Evolutionary conservation across 257 asterid species (phyloP), one percentile per base, ranked within the genome.

Genomic region (Solanum sparsipilum): DNA sequence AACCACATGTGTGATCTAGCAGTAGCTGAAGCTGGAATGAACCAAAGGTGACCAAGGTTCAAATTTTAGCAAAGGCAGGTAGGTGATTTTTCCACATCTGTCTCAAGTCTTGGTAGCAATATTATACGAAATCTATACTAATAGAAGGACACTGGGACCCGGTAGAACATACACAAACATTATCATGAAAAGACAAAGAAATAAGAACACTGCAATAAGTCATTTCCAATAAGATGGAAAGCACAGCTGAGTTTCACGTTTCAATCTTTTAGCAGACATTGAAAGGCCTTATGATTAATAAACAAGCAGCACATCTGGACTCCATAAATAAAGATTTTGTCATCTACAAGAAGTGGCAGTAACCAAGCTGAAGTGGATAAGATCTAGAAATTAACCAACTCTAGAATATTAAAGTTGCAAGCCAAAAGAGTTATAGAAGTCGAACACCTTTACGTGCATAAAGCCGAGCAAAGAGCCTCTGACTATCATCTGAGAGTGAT

Each of bases 401-500:
- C 18, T 29, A 46, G 86, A 52, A 29, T 82, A 52, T 46, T 48
- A 82, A 29, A 29, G 36, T 29, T 81, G 86, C 86, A 82, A 48
- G 86, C 44, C 70, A 82, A 82, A 82, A 82, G 44, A 82, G 44
- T 13, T 48, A 20, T 31, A 31, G 38, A 38, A 74, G 1, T 31
- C 4, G 38, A 88, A 63, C 75, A 97, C 99, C 99, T 96, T 97
- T 97, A 90, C 98, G 96, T 67, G 94, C 92, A 89, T 94, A 96
- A 83, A 97, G 94, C 72, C 98, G 95, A 85, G 96, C 93, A 90
- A 96, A 95, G 58, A 97, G 98, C 90, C 93, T 96, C 90, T 93
- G 95, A 87, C 99, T 90, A 86, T 94, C 99, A 91, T 95, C 95
- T 58, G 98, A 94, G 88, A 97, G 98, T 8, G 91, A 93, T 85